phyloP scores from a whole-genome alignment of 2,329 filamentous ascomycete genomes.

The Phyllosticta citribraziliensis region DNA sequence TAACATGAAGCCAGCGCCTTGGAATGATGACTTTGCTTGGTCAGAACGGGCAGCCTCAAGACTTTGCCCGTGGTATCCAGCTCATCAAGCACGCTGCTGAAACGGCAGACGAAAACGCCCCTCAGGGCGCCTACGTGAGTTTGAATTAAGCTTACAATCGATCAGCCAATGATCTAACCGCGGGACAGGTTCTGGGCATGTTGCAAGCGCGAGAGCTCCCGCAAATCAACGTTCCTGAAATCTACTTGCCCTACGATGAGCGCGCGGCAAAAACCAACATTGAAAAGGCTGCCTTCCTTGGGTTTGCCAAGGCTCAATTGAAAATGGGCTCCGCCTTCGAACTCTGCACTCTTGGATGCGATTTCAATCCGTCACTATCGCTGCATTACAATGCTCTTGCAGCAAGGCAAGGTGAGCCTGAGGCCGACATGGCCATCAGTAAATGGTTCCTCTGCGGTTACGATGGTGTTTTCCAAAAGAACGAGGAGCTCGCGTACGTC shows the following conservation, averaged over 20 bases:
- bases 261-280: conserved; percentile 74
- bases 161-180: conserved; percentile 5
- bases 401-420: conserved; percentile 80
- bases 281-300: conserved; percentile 90
- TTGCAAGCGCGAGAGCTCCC: conserved; percentile 80
- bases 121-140: conserved; percentile 73
- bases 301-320: conserved; percentile 90
- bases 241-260: conserved; percentile 60
- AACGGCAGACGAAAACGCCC: conserved; percentile 88
- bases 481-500: conserved; percentile 83
- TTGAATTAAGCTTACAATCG: conserved; percentile 17
- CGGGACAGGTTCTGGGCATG: conserved; percentile 67
- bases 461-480: conserved; percentile 86
- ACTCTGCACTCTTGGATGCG: conserved; percentile 83
- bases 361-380: conserved; percentile 87
- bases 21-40: conserved; percentile 97
- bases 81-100: conserved; percentile 76
- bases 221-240: conserved; percentile 74
- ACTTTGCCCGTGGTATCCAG: conserved; percentile 67
- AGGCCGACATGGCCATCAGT: conserved; percentile 91
- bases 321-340: conserved; percentile 98
- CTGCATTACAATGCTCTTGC: conserved; percentile 94
- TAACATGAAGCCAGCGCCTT: conserved; percentile 42
- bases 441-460: conserved; percentile 98
- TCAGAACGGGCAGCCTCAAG: conserved; percentile 81